Evolutionary conservation across 225 moss, liverwort and hornwort genomes (phyloP).

Genomic region (Thuidium tamariscinum): DNA sequence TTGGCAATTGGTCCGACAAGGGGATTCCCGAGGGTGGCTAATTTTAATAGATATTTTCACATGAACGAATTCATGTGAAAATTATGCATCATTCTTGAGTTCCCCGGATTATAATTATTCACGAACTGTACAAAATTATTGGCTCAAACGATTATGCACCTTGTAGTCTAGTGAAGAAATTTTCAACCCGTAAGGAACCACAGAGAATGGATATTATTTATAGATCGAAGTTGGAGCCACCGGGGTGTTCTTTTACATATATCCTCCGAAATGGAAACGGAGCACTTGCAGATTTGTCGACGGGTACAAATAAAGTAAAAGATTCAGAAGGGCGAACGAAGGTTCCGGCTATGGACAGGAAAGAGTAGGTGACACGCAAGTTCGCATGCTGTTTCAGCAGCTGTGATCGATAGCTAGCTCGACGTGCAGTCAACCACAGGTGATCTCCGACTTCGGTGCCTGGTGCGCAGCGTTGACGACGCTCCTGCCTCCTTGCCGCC

Average conservation of each 20-base stretch:
- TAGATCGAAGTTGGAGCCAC: background rate
- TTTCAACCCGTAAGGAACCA: background rate
- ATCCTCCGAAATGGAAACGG: background rate
- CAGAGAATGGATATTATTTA: background rate
- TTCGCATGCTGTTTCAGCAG: background rate
- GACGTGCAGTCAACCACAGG: conserved; percentile 2
- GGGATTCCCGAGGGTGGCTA: no score
- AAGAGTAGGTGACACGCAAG: background rate
- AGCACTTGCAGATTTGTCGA: background rate
- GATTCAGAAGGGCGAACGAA: background rate
- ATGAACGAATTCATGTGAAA: background rate
- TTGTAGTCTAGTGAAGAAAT: background rate
- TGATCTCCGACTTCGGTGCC: background rate
- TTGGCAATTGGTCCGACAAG: background rate
- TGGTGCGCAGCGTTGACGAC: background rate
- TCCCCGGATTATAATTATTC: background rate
- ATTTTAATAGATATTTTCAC: background rate
- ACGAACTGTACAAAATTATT: background rate
- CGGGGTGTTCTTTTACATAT: background rate
- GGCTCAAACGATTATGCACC: background rate
- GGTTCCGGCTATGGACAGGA: background rate
- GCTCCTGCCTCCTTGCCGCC: background rate
- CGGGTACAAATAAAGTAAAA: background rate
- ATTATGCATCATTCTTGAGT: background rate
- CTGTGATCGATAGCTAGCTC: background rate